Evolutionary conservation across 1,284 basidiomycete genomes (phyloP), one percentile per base, ranked within the genome.

Genomic region (Somion occarium): DNA sequence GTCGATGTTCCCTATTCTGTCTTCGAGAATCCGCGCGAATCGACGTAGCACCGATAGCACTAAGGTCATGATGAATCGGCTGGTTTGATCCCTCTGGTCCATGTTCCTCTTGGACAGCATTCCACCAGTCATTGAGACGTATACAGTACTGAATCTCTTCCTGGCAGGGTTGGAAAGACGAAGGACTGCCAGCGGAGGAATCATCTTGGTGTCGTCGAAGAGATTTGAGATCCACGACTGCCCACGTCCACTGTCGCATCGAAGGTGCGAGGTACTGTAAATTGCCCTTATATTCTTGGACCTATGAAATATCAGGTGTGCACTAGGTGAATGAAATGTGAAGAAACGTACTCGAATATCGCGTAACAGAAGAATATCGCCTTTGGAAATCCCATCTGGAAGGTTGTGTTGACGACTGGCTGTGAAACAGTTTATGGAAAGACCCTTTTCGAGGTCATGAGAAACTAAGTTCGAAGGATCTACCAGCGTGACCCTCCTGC

Each of bases 61-160:
- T 54, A 24, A 48, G 60, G 22, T 66, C 58, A 38, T 63, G 57
- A 38, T 61, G 54, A 5, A 62, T 48, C 11, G 49, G 52, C n/a
- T 52, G 61, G 44, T 38, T 48, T 23, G 61, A 59, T 25, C 60
- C 53, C 39, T 61, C 51, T 18, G 48, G 53, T 39, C 61, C 53
- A 23, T 66, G 60, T 27, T 47, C 24, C 38, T 57, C 47, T 38
- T 67, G 59, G 18, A 72, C 57, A 2, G 65, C 72, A 11, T 63
- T 59, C 81, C 81, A 87, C 85, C 85, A 88, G 38, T 76, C 73
- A 1, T 67, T 68, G 9, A 78, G 59, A 34, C 58, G 55, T 19
- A 60, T 61, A 52, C 74, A 72, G 52, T 73, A 69, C 44, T 74
- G 71, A 34, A 54, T 60, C 44, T 60, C 55, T 12, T 58, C 66